Conservation (phyloP, 345 rosid species). For the Ceriops decandra region DNA sequence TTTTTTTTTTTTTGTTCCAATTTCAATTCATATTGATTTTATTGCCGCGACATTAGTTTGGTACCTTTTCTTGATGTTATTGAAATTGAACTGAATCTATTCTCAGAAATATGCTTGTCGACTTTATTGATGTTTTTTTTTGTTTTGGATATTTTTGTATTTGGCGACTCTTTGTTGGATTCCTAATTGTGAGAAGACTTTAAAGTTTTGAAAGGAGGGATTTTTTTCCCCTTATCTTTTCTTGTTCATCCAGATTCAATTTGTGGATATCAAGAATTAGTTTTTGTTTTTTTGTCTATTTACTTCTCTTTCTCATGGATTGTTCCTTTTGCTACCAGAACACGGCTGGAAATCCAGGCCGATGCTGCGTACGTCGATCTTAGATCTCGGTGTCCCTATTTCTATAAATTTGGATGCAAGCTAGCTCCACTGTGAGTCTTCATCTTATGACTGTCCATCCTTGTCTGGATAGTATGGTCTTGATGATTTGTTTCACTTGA, state of each 20-base stretch:
- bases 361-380: constrained; percentile 89
- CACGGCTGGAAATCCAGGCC: constrained; percentile 80
- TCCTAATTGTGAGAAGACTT: too few relatives aligned
- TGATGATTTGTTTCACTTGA: too few relatives aligned
- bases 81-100: neutral
- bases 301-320: neutral
- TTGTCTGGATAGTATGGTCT: too few relatives aligned
- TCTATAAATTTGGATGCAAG: constrained; percentile 88
- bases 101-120: neutral
- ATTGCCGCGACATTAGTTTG: neutral
- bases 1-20: neutral
- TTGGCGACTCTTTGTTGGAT: too few relatives aligned
- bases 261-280: too few relatives aligned
- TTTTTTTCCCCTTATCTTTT: neutral
- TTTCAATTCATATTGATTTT: neutral
- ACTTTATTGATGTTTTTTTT: neutral
- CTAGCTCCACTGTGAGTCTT: constrained; percentile 70
- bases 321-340: constrained; percentile 35
- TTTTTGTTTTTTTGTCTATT: neutral
- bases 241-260: neutral
- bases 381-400: constrained; percentile 63
- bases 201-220: neutral
- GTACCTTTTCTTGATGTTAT: too few relatives aligned
- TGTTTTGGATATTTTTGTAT: neutral
- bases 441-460: neutral